These are phyloP conservation scores for Laetiporus sulphureus DNA, from an alignment of 1,284 basidiomycete species.

Conservation along the genomic window DNA sequence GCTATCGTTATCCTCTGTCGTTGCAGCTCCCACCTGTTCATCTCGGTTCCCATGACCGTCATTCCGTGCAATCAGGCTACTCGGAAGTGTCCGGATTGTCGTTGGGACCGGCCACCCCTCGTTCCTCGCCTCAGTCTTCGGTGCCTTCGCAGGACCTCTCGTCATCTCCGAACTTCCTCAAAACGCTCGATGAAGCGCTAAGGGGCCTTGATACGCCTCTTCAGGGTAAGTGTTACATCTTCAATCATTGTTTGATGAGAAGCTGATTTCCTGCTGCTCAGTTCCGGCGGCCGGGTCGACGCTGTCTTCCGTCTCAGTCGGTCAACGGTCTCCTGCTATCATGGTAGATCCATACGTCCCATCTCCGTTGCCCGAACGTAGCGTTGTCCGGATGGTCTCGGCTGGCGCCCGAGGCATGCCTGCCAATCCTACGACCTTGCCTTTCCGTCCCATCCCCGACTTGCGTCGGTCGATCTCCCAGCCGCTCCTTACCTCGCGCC, in stretches of 20 bases:
- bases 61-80: constrained; percentile 3
- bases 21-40: too few species aligned
- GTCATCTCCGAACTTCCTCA: constrained; percentile 1
- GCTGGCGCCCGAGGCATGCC: too few species aligned
- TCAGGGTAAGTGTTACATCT: neutral
- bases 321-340: too few species aligned
- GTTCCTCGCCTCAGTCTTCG: constrained; percentile 2
- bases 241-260: too few species aligned
- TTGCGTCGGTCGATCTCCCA: neutral
- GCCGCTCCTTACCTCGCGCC: neutral
- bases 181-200: constrained; percentile 3
- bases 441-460: constrained; percentile 3
- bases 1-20: too few species aligned
- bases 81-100: constrained; percentile 3
- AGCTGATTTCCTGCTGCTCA: too few species aligned
- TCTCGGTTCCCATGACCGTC: neutral
- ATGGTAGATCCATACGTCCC: too few species aligned
- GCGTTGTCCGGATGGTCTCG: too few species aligned
- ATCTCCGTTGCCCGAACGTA: too few species aligned
- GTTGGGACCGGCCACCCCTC: constrained; percentile 3
- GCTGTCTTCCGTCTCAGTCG: too few species aligned
- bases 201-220: neutral
- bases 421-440: constrained; percentile 1
- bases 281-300: too few species aligned
- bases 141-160: neutral